Percentiles rank a stretch among this genome's conserved stretches.
These are phyloP conservation scores for Eucalyptus victrix DNA, from an alignment of 345 rosid species.

Conservation along the genomic window DNA sequence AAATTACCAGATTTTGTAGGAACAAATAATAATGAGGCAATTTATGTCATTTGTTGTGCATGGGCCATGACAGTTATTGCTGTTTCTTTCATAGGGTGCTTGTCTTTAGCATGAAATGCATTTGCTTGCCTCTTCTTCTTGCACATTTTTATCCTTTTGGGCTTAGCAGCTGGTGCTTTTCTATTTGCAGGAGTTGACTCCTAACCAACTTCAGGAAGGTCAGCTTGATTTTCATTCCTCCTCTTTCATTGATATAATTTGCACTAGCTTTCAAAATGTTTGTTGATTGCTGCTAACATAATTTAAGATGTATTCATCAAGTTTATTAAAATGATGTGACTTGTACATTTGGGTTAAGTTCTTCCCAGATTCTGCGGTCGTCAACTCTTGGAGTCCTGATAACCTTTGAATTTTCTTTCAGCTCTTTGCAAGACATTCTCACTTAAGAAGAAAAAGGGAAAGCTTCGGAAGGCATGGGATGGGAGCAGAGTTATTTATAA, in stretches of 20 bases:
- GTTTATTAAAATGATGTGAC: neutral
- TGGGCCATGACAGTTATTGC: neutral
- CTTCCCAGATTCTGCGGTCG: neutral
- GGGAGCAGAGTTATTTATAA: conserved; percentile 93
- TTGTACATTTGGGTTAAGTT: neutral
- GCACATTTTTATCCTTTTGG: neutral
- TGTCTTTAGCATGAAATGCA: neutral
- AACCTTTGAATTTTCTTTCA: conserved; percentile 11
- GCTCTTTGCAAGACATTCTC: conserved; percentile 91
- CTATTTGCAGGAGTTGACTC: conserved; percentile 60
- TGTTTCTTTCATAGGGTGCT: neutral
- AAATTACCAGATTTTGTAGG: neutral
- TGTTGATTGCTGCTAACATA: neutral
- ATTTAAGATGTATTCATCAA: neutral
- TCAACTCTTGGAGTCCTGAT: neutral
- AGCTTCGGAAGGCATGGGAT: conserved; percentile 94
- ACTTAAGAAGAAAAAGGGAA: conserved; percentile 66
- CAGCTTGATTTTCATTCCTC: neutral
- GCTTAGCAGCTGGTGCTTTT: neutral
- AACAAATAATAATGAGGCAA: neutral
- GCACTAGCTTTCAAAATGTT: neutral
- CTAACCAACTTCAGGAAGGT: conserved; percentile 97
- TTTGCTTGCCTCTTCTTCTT: neutral
- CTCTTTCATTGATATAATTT: neutral
- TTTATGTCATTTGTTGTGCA: neutral